Percentiles rank a stretch among this genome's conserved stretches.
These are phyloP conservation scores for Periconia digitata DNA, from an alignment of 2,329 filamentous ascomycete genomes.

Conservation along the genomic window DNA sequence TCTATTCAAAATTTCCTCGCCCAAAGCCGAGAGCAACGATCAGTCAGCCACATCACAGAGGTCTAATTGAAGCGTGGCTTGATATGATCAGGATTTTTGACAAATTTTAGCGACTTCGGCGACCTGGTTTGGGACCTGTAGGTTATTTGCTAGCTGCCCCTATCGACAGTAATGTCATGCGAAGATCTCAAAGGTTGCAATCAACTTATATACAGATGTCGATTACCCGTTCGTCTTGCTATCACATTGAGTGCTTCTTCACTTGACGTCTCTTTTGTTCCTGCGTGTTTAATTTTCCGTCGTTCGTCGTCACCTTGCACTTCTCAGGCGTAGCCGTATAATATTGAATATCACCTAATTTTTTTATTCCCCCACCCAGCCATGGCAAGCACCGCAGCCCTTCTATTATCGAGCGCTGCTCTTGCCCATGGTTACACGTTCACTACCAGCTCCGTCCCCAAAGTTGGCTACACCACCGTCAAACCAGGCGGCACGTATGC, in stretches of 20 bases:
- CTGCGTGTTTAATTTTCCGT: neutral
- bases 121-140: neutral
- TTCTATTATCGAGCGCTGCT: conserved; percentile 28
- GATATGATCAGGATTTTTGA: neutral
- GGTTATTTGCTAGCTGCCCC: neutral
- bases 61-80: neutral
- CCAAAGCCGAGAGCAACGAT: too few species aligned
- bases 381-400: conserved; percentile 18
- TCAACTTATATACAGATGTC: neutral
- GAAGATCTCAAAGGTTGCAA: neutral
- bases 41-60: neutral
- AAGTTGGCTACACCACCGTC: conserved; percentile 34
- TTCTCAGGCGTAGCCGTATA: too few species aligned
- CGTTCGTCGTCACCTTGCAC: too few species aligned
- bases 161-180: neutral
- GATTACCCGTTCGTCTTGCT: neutral
- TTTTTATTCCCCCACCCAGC: conserved; percentile 11
- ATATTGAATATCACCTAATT: too few species aligned
- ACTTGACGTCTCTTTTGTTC: neutral
- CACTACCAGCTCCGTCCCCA: conserved; percentile 11
- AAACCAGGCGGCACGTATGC: conserved; percentile 26
- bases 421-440: conserved; percentile 21
- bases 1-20: neutral
- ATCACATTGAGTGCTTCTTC: neutral
- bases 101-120: neutral